phyloP scores from a whole-genome alignment of 805 yeast genomes.

The Torulaspora maleeae region DNA sequence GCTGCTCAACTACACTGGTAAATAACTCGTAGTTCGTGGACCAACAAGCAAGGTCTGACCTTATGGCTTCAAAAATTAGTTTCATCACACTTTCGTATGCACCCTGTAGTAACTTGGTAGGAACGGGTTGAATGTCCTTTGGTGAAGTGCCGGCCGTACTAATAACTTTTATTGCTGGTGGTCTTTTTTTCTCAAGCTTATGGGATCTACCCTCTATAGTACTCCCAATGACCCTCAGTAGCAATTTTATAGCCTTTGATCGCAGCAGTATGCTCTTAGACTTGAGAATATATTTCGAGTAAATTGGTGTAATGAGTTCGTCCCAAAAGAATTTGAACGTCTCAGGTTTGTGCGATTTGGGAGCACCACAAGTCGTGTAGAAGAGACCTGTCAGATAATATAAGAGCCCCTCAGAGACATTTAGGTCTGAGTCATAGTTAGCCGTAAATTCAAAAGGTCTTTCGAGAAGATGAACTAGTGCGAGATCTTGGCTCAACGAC shows the following conservation, averaged over 20 bases:
- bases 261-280: constrained; percentile 8
- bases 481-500: background rate
- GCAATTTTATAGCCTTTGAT: constrained; percentile 4
- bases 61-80: constrained; percentile 7
- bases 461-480: constrained; percentile 9
- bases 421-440: constrained; percentile 3
- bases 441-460: constrained; percentile 18
- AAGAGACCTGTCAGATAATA: constrained; percentile 20
- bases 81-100: constrained; percentile 13
- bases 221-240: constrained; percentile 5
- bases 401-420: constrained; percentile 15
- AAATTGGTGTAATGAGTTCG: constrained; percentile 18
- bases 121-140: constrained; percentile 20
- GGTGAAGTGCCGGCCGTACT: constrained; percentile 23
- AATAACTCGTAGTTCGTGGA: constrained; percentile 6
- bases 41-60: constrained; percentile 7
- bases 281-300: constrained; percentile 1
- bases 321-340: constrained; percentile 16
- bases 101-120: constrained; percentile 6
- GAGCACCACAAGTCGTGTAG: constrained; percentile 12
- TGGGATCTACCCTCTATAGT: background rate
- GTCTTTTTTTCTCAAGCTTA: constrained; percentile 2
- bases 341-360: background rate
- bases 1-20: constrained; percentile 4
- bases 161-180: constrained; percentile 23